Conservation (phyloP, 805 yeast species). For the Metschnikowia vanudenii region DNA sequence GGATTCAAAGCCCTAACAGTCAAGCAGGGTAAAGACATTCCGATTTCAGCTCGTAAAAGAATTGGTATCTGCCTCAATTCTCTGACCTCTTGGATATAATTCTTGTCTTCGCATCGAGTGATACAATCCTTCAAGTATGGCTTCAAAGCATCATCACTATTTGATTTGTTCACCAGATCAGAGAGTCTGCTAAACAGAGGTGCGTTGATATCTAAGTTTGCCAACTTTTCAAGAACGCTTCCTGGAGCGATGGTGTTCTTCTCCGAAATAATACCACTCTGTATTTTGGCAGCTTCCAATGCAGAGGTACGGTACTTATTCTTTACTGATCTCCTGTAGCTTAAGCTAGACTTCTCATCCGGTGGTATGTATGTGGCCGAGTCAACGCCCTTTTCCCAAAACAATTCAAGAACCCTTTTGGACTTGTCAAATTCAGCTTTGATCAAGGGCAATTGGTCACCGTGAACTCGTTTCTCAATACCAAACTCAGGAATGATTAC, state of each 20-base stretch:
- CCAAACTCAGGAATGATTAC: constrained; percentile 91
- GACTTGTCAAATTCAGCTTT: constrained; percentile 88
- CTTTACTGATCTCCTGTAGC: constrained; percentile 75
- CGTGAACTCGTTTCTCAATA: constrained; percentile 93
- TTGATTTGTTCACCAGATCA: constrained; percentile 16
- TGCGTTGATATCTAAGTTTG: constrained; percentile 47
- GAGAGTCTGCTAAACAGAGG: constrained; percentile 40
- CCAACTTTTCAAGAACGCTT: constrained; percentile 48
- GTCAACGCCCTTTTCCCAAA: constrained; percentile 92
- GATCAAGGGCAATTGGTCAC: constrained; percentile 89
- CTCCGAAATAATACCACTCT: constrained; percentile 37
- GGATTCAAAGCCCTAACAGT: constrained; percentile 92
- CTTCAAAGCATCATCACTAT: constrained; percentile 40
- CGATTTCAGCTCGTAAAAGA: constrained; percentile 84
- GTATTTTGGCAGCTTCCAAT: constrained; percentile 65
- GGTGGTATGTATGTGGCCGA: constrained; percentile 87
- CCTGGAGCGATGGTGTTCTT: constrained; percentile 34
- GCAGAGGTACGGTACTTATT: constrained; percentile 74
- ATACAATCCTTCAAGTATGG: constrained; percentile 58
- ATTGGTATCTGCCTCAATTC: constrained; percentile 81
- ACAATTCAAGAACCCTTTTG: constrained; percentile 68
- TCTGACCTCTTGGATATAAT: constrained; percentile 73
- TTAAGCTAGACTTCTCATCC: constrained; percentile 78
- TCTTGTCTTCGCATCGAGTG: constrained; percentile 60
- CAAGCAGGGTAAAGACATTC: constrained; percentile 93